Evolutionary conservation across 345 rosid genomes (phyloP).

Genomic region (Euclidium syriacum): DNA sequence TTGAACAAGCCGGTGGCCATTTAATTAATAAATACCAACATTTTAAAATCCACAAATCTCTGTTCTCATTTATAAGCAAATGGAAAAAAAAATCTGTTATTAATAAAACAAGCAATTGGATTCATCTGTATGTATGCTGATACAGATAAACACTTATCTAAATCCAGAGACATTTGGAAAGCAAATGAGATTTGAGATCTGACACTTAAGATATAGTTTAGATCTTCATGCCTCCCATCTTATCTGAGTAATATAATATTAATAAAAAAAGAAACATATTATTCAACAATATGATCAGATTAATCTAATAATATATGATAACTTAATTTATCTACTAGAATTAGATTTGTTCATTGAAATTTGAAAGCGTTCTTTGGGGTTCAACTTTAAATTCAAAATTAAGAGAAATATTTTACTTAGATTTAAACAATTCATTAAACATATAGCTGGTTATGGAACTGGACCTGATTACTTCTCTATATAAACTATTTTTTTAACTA

Average conservation of each 20-base stretch:
- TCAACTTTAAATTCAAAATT: no score
- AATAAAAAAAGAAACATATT: no score
- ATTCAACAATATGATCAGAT: neutral
- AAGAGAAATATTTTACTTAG: no score
- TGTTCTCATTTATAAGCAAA: conserved; percentile 5
- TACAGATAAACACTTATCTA: neutral
- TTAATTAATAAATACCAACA: neutral
- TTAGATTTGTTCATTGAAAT: no score
- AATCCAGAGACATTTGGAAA: neutral
- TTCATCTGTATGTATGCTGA: conserved; percentile 22
- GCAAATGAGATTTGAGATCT: neutral
- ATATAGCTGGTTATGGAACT: no score
- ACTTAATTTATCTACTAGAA: no score
- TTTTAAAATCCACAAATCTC: neutral
- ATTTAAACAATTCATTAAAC: no score
- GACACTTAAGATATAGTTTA: conserved; percentile 12
- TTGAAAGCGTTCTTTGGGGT: no score
- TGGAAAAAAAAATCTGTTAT: neutral
- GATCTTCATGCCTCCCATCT: neutral
- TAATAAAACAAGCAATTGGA: conserved; percentile 1
- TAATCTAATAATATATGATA: no score
- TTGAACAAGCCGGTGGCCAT: conserved; percentile 31
- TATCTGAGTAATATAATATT: neutral
- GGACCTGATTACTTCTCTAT: no score
- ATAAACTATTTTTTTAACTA: no score